Percentiles rank a stretch among this genome's conserved stretches.
Conservation (phyloP, 306 rosid species). For the Sophora flavescens region DNA sequence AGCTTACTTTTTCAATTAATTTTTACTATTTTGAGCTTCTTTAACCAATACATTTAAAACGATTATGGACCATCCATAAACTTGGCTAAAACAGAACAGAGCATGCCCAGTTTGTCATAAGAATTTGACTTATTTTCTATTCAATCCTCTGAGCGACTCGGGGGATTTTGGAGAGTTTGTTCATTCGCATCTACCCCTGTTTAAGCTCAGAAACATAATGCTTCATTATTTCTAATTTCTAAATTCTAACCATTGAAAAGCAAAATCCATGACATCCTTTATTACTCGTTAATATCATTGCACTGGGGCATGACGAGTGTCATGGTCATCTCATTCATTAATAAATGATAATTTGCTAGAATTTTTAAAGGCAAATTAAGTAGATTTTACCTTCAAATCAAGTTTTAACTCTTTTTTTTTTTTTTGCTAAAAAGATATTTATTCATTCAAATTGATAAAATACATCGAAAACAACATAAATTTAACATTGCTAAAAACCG, state of each 20-base stretch:
- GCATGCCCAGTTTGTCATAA: neutral
- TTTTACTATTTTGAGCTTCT: too few relatives aligned
- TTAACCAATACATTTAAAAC: neutral
- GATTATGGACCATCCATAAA: neutral
- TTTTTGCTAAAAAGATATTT: too few relatives aligned
- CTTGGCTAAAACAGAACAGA: constrained; percentile 3
- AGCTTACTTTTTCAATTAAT: too few relatives aligned
- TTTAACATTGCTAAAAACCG: too few relatives aligned
- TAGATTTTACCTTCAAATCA: too few relatives aligned
- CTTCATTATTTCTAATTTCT: neutral
- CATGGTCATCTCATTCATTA: too few relatives aligned
- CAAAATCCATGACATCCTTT: neutral
- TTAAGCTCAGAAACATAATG: constrained; percentile 15
- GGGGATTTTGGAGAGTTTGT: neutral
- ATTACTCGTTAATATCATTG: neutral
- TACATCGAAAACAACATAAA: too few relatives aligned
- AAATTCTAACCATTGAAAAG: constrained; percentile 4
- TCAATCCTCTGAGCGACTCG: neutral
- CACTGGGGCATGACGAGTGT: too few relatives aligned
- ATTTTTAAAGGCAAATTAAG: too few relatives aligned
- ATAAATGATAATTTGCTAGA: too few relatives aligned
- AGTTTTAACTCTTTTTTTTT: too few relatives aligned
- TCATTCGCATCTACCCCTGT: neutral
- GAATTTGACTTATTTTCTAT: constrained; percentile 34
- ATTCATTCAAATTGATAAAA: too few relatives aligned